Conservation (phyloP, 148 eudicot genomes). For the Rhododendron mucronatum region DNA sequence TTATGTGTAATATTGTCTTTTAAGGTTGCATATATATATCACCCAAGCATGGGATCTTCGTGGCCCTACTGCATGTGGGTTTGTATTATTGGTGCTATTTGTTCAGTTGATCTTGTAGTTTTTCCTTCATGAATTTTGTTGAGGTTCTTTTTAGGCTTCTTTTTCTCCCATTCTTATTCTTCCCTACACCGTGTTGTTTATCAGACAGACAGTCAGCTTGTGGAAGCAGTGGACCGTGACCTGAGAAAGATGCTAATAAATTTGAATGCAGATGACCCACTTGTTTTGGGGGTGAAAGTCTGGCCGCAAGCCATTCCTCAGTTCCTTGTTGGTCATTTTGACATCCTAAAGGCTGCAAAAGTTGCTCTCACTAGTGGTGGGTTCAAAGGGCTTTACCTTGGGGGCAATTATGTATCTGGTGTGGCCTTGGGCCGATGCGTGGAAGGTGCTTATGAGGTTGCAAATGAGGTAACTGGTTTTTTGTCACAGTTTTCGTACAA, state of each 20-base stretch:
- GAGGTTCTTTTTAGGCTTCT: background rate
- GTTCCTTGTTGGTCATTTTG: conserved; percentile 69
- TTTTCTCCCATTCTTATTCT: background rate
- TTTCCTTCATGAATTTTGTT: background rate
- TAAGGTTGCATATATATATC: background rate
- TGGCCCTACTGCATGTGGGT: background rate
- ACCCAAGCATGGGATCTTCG: background rate
- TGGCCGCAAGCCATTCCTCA: conserved; percentile 92
- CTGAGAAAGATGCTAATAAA: conserved; percentile 69
- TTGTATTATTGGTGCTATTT: background rate
- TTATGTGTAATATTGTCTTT: background rate
- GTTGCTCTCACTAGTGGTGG: conserved; percentile 43
- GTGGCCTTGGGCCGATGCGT: conserved; percentile 88
- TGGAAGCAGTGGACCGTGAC: conserved; percentile 72
- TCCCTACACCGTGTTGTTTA: background rate
- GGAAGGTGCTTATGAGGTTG: conserved; percentile 72
- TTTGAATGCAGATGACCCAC: conserved; percentile 54
- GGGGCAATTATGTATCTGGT: conserved; percentile 80
- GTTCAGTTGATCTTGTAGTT: background rate
- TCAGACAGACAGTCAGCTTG: conserved; percentile 65
- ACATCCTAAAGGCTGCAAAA: conserved; percentile 59
- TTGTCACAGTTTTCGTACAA: conserved; percentile 36
- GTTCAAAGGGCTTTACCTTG: conserved; percentile 58
- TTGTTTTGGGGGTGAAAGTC: conserved; percentile 57
- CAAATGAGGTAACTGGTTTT: conserved; percentile 50